phyloP scores from a whole-genome alignment of 2,329 filamentous ascomycete genomes.

The Penicillium glabrum region DNA sequence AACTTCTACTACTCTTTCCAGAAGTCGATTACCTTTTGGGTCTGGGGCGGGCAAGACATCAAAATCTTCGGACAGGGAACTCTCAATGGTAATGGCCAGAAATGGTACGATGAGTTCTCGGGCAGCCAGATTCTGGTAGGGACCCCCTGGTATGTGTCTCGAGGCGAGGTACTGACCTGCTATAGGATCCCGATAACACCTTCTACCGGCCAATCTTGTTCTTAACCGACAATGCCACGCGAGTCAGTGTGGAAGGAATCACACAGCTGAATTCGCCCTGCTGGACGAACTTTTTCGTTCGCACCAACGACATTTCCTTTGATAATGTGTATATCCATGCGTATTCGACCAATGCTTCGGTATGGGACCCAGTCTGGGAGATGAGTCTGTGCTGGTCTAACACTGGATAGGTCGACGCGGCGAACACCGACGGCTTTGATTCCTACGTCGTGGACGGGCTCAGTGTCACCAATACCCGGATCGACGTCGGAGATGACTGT shows the following conservation, averaged over 20 bases:
- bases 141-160: background rate
- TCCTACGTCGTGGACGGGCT: slow-evolving; percentile 58
- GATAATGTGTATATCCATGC: slow-evolving; percentile 57
- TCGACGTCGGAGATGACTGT: slow-evolving; percentile 61
- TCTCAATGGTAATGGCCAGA: slow-evolving; percentile 57
- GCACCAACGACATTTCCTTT: slow-evolving; percentile 56
- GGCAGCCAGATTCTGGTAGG: slow-evolving; percentile 39
- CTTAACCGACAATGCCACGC: slow-evolving; percentile 61
- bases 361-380: background rate
- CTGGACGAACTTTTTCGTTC: slow-evolving; percentile 64
- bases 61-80: slow-evolving; percentile 59
- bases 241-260: slow-evolving; percentile 58
- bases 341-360: slow-evolving; percentile 49
- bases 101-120: slow-evolving; percentile 53
- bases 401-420: slow-evolving; percentile 43
- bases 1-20: slow-evolving; percentile 54
- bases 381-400: background rate
- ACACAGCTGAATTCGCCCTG: slow-evolving; percentile 62
- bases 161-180: background rate
- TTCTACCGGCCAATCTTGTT: slow-evolving; percentile 62
- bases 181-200: slow-evolving; percentile 51
- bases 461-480: slow-evolving; percentile 51
- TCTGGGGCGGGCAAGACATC: slow-evolving; percentile 63
- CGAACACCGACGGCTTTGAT: slow-evolving; percentile 66
- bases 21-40: slow-evolving; percentile 62